These are phyloP conservation scores for Perkinsus chesapeaki DNA, from an alignment of 169 alveolate genomes.

Conservation along the genomic window DNA sequence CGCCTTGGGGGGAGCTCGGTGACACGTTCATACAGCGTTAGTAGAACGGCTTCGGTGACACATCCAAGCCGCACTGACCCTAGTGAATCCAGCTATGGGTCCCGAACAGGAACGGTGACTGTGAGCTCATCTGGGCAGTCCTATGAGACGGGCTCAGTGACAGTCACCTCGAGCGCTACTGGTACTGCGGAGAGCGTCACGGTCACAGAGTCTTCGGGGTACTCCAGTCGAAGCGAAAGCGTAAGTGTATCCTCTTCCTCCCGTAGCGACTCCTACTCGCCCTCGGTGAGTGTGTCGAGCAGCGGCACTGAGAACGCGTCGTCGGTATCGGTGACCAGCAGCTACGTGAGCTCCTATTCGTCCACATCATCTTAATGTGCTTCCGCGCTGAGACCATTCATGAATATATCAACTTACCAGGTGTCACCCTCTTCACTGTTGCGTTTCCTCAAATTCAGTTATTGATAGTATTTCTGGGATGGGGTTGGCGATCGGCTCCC, in stretches of 20 bases:
- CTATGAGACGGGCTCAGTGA: background rate
- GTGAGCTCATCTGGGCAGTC: background rate
- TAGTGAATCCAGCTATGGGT: background rate
- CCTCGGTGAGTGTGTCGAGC: background rate
- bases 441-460: no score
- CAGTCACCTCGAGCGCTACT: background rate
- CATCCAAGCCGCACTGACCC: no score
- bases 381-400: background rate
- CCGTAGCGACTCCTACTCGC: background rate
- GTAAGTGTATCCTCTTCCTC: background rate
- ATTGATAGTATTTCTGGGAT: no score
- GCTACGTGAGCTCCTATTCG: background rate
- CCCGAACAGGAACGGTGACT: background rate
- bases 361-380: background rate
- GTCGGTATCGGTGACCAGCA: background rate
- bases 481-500: background rate
- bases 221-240: background rate
- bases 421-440: background rate
- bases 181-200: background rate
- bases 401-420: background rate
- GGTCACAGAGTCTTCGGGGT: background rate
- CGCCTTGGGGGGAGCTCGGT: no score
- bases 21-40: no score
- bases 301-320: background rate
- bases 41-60: no score